phyloP scores from a whole-genome alignment of 1,284 basidiomycete genomes.

The Ustanciosporium gigantosporum region DNA sequence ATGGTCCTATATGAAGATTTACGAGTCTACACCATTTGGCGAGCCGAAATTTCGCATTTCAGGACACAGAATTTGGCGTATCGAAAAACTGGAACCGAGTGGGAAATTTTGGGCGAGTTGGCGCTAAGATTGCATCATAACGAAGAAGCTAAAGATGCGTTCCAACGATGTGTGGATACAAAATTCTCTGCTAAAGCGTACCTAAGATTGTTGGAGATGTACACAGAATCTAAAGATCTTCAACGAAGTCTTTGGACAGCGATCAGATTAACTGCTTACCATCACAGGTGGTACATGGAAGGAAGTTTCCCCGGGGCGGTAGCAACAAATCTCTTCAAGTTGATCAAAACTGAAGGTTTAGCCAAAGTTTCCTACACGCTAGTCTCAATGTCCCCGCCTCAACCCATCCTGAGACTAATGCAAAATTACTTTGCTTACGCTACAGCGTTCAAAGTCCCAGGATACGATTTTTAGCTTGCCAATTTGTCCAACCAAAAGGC shows the following conservation, averaged over 20 bases:
- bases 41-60: slow-evolving; percentile 98
- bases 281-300: slow-evolving; percentile 67
- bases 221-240: slow-evolving; percentile 89
- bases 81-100: slow-evolving; percentile 92
- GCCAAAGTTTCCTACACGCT: slow-evolving; percentile 92
- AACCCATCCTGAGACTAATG: slow-evolving; percentile 43
- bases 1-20: slow-evolving; percentile 99
- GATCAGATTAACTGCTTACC: slow-evolving; percentile 88
- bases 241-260: slow-evolving; percentile 86
- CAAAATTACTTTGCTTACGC: slow-evolving; percentile 45
- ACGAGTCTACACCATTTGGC: slow-evolving; percentile 98
- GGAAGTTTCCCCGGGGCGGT: slow-evolving; percentile 82
- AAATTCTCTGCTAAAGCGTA: slow-evolving; percentile 90
- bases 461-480: slow-evolving; percentile 32
- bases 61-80: slow-evolving; percentile 96
- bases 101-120: slow-evolving; percentile 97
- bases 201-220: slow-evolving; percentile 88
- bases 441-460: slow-evolving; percentile 32
- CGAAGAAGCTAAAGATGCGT: slow-evolving; percentile 97
- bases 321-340: slow-evolving; percentile 84
- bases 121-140: slow-evolving; percentile 89
- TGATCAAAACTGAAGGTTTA: slow-evolving; percentile 90
- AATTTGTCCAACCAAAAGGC: slow-evolving; percentile 60
- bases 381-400: slow-evolving; percentile 72
- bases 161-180: slow-evolving; percentile 86